Conservation (phyloP, 1,139 yeast genomes). For the Geotrichum histeridarum region DNA sequence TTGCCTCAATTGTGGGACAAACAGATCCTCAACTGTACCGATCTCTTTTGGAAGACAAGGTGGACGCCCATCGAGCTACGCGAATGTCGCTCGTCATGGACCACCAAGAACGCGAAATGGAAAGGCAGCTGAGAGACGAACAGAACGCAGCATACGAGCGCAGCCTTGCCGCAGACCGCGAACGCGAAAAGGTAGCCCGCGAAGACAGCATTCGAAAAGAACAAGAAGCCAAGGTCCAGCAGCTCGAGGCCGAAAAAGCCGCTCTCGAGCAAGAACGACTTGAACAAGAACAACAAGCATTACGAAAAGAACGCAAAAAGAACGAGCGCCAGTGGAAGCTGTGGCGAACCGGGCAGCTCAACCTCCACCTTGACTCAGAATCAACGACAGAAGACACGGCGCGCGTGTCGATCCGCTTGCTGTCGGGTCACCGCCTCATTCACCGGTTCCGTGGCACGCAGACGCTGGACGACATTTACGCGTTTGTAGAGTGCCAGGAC, state of each 20-base stretch:
- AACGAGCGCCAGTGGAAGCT: conserved; percentile 26
- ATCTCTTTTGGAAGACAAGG: conserved; percentile 29
- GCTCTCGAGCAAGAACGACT: not conserved
- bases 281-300: conserved; percentile 28
- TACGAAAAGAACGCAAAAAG: conserved; percentile 19
- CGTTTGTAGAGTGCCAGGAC: conserved; percentile 49
- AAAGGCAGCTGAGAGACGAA: conserved; percentile 58
- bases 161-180: conserved; percentile 56
- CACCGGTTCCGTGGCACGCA: conserved; percentile 48
- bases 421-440: conserved; percentile 59
- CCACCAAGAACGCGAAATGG: conserved; percentile 54
- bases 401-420: conserved; percentile 48
- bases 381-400: conserved; percentile 24
- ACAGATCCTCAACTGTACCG: conserved; percentile 36
- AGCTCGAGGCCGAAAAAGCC: conserved; percentile 27
- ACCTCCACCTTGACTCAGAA: conserved; percentile 2
- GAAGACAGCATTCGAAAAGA: conserved; percentile 28
- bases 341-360: conserved; percentile 26
- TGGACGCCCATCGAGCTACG: conserved; percentile 56
- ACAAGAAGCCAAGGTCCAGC: conserved; percentile 34
- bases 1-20: conserved; percentile 62
- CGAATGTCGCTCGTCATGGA: conserved; percentile 56
- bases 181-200: conserved; percentile 30
- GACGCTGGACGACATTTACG: conserved; percentile 59
- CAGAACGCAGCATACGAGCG: conserved; percentile 76